phyloP scores from a whole-genome alignment of 1,139 yeast species.

The Suhomyces yuchorum region DNA sequence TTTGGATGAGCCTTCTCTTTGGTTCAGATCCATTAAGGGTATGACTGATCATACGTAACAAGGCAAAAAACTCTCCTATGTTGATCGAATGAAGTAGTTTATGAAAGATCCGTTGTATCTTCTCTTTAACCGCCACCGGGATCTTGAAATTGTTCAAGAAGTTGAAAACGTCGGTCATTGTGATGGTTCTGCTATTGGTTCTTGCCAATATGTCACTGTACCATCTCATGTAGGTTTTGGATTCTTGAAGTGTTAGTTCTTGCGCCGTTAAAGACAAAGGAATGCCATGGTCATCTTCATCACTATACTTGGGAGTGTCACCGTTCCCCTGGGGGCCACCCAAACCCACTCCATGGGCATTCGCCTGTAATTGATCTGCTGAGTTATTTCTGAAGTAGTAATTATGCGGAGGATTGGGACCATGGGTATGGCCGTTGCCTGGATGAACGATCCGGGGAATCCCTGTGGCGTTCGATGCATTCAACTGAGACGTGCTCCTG shows the following conservation, averaged over 20 bases:
- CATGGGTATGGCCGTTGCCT: neutral
- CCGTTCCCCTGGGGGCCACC: constrained; percentile 6
- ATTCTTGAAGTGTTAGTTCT: constrained; percentile 64
- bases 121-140: constrained; percentile 41
- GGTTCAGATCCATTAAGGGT: constrained; percentile 51
- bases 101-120: constrained; percentile 52
- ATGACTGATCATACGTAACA: constrained; percentile 65
- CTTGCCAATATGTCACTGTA: constrained; percentile 68
- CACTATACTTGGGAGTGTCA: constrained; percentile 5
- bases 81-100: constrained; percentile 55
- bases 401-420: constrained; percentile 7
- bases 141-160: constrained; percentile 66
- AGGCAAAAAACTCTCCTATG: constrained; percentile 76
- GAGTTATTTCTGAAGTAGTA: constrained; percentile 12
- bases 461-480: neutral
- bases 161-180: constrained; percentile 61
- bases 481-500: neutral
- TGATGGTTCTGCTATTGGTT: constrained; percentile 55
- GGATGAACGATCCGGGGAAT: neutral
- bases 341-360: neutral
- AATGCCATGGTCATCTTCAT: constrained; percentile 27
- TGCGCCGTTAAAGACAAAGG: constrained; percentile 65
- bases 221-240: constrained; percentile 77
- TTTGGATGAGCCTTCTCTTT: constrained; percentile 49
- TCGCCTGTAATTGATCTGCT: constrained; percentile 18